Evolutionary conservation across 2,329 filamentous ascomycete genomes (phyloP).

Genomic region (Curvularia spicifera): DNA sequence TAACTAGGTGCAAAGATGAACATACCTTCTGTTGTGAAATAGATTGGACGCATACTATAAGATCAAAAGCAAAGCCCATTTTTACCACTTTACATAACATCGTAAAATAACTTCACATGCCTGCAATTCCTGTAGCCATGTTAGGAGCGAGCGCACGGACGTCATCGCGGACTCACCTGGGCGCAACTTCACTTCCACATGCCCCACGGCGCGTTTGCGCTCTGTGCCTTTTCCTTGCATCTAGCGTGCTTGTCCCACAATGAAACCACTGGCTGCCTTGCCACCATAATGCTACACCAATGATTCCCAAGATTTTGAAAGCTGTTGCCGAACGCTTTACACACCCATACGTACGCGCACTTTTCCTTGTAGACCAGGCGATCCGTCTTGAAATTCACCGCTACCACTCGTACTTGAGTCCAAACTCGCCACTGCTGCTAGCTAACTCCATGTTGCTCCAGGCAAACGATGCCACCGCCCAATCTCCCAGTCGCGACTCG

Average conservation of each 20-base stretch:
- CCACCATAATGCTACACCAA: slow-evolving; percentile 18
- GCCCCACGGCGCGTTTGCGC: slow-evolving; percentile 22
- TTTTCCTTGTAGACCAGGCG: slow-evolving; percentile 7
- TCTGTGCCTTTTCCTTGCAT: slow-evolving; percentile 6
- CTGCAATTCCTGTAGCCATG: background rate
- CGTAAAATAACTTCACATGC: background rate
- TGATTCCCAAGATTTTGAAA: slow-evolving; percentile 13
- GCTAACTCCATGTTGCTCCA: slow-evolving; percentile 31
- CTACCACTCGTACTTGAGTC: background rate
- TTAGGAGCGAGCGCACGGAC: slow-evolving; percentile 16
- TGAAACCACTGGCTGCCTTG: slow-evolving; percentile 9
- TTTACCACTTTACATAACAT: background rate
- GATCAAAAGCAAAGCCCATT: background rate
- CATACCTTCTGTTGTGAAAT: background rate
- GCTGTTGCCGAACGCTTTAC: slow-evolving; percentile 13
- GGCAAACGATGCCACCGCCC: slow-evolving; percentile 28
- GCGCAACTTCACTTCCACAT: slow-evolving; percentile 25
- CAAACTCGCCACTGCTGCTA: background rate
- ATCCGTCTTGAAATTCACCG: background rate
- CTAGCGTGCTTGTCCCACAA: slow-evolving; percentile 5
- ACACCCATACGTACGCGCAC: slow-evolving; percentile 16
- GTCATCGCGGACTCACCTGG: slow-evolving; percentile 11
- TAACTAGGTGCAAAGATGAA: background rate
- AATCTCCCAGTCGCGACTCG: slow-evolving; percentile 8
- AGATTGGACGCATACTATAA: too few relatives aligned